Percentiles rank a stretch among this genome's conserved stretches.
Evolutionary conservation across 2,329 filamentous ascomycete genomes (phyloP).

Genomic region (Sclerotiophoma versabilis): DNA sequence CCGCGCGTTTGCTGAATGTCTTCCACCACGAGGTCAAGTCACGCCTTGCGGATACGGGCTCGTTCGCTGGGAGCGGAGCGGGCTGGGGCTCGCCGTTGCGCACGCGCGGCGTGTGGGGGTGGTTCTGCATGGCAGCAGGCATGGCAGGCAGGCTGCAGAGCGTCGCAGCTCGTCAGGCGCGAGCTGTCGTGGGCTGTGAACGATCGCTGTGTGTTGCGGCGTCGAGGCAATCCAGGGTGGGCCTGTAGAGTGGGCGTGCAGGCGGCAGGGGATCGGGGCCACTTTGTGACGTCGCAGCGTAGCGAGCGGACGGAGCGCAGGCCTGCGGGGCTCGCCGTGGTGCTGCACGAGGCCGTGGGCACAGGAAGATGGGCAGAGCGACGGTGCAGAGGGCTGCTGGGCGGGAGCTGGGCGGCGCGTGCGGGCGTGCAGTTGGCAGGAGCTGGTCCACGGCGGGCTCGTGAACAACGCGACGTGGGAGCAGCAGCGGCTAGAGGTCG

Average conservation of each 20-base stretch:
- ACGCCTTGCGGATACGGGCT: conserved; percentile 81
- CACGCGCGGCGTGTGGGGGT: conserved; percentile 51
- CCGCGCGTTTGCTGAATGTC: conserved; percentile 75
- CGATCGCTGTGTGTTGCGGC: conserved; percentile 27
- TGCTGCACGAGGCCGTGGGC: conserved; percentile 4
- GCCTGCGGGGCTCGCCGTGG: conserved; percentile 17
- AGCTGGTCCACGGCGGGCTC: conserved; percentile 23
- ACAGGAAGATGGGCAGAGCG: conserved; percentile 6
- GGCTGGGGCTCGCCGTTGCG: conserved; percentile 54
- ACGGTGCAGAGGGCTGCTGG: conserved; percentile 1
- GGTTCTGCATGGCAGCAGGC: conserved; percentile 48
- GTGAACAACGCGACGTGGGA: conserved; percentile 25
- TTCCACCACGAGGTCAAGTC: conserved; percentile 98
- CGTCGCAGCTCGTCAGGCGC: conserved; percentile 34
- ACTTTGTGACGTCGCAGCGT: conserved; percentile 25
- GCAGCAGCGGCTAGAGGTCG: conserved; percentile 26
- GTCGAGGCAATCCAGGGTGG: conserved; percentile 29
- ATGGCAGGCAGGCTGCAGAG: conserved; percentile 41
- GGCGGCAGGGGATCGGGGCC: conserved; percentile 36
- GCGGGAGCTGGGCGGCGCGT: conserved; percentile 12
- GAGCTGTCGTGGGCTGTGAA: conserved; percentile 22
- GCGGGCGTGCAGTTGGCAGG: conserved; percentile 8
- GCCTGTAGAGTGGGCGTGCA: conserved; percentile 26
- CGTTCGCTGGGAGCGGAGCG: conserved; percentile 56
- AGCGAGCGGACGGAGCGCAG: conserved; percentile 20